These are phyloP conservation scores for Suhomyces kunorum DNA, from an alignment of 1,139 yeast genomes.

Conservation along the genomic window DNA sequence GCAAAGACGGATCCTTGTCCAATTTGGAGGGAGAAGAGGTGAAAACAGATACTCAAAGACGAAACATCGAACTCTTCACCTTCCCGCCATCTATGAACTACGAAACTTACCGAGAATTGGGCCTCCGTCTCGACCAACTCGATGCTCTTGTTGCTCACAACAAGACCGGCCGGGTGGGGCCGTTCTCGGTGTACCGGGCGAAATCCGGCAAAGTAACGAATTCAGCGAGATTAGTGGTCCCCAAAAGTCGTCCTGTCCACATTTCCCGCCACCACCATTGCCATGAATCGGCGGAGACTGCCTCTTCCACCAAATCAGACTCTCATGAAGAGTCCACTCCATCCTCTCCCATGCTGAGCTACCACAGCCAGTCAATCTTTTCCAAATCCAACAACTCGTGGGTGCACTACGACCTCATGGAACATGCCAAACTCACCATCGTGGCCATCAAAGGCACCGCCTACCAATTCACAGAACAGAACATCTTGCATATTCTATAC, in stretches of 20 bases:
- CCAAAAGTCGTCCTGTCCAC: not conserved
- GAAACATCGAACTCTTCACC: conserved; percentile 38
- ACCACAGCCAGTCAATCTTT: conserved; percentile 17
- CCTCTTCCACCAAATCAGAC: conserved; percentile 1
- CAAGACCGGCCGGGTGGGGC: conserved; percentile 28
- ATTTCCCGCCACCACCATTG: not conserved
- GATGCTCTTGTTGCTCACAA: conserved; percentile 20
- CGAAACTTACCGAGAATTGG: conserved; percentile 35
- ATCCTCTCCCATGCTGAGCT: not conserved
- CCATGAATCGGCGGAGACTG: not conserved
- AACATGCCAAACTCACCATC: conserved; percentile 43
- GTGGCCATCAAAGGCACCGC: conserved; percentile 45
- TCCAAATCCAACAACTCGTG: conserved; percentile 31
- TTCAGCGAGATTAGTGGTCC: not conserved
- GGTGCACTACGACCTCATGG: conserved; percentile 39
- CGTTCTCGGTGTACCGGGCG: conserved; percentile 30
- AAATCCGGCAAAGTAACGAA: not conserved
- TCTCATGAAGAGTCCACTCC: not conserved
- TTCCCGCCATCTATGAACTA: conserved; percentile 37
- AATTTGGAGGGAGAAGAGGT: conserved; percentile 22
- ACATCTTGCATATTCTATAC: conserved; percentile 48
- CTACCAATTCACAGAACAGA: conserved; percentile 43
- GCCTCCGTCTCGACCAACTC: conserved; percentile 27
- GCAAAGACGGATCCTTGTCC: conserved; percentile 23
- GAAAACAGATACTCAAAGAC: conserved; percentile 34